phyloP scores from a whole-genome alignment of 2,329 filamentous ascomycete genomes.

The Botrytis elliptica region DNA sequence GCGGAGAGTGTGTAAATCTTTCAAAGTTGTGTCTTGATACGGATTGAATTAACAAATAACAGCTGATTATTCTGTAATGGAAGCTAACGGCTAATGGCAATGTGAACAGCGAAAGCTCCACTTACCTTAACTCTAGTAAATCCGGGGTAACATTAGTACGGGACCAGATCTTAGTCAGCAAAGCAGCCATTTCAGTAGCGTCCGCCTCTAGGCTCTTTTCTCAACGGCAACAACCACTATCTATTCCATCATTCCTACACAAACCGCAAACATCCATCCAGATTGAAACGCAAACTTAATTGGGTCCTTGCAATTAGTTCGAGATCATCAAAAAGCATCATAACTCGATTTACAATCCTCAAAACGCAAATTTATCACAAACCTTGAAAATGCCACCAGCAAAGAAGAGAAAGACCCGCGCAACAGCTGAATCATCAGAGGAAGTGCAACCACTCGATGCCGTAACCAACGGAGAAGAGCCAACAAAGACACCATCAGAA shows the following conservation, averaged over 20 bases:
- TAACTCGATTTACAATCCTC: constrained; percentile 1
- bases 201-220: background rate
- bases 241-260: background rate
- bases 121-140: constrained; percentile 3
- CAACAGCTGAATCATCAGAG: constrained; percentile 29
- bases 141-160: constrained; percentile 7
- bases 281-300: background rate
- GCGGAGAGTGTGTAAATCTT: background rate
- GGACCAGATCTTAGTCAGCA: constrained; percentile 1
- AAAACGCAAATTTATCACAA: background rate
- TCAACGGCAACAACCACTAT: constrained; percentile 6
- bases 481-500: constrained; percentile 22
- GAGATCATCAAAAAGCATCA: constrained; percentile 11
- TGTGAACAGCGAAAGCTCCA: background rate
- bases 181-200: background rate
- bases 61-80: background rate
- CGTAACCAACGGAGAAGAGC: constrained; percentile 16
- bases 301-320: too few relatives aligned
- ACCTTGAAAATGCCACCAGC: constrained; percentile 43
- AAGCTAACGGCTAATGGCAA: background rate
- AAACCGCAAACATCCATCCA: background rate
- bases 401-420: constrained; percentile 48
- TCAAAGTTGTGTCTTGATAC: background rate
- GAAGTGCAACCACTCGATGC: constrained; percentile 14
- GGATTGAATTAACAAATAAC: background rate